phyloP scores from a whole-genome alignment of 2,329 filamentous ascomycete genomes.

The Paracoccidioides lutzii region DNA sequence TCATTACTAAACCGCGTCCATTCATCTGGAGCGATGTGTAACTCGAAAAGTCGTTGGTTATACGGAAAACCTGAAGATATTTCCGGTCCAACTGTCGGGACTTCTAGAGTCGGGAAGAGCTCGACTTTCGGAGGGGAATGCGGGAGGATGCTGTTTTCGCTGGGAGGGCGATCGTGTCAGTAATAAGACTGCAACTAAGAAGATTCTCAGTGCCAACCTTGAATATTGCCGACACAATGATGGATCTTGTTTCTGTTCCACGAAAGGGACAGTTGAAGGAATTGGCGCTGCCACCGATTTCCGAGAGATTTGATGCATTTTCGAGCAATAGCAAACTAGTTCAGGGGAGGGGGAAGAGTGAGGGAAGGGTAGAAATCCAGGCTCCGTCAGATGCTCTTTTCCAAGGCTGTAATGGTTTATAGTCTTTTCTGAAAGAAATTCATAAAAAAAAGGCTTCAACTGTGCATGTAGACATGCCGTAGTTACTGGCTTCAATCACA shows the following conservation, averaged over 20 bases:
- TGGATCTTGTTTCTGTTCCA: background rate
- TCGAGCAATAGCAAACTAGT: background rate
- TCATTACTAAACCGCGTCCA: slow-evolving; percentile 8
- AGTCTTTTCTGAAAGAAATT: background rate
- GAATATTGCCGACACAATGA: background rate
- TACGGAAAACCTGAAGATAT: slow-evolving; percentile 7
- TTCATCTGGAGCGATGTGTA: slow-evolving; percentile 6
- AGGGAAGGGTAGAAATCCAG: background rate
- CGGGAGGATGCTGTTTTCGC: background rate
- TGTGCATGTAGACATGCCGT: background rate
- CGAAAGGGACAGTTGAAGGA: background rate
- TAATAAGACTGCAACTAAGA: background rate
- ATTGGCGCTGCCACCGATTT: background rate
- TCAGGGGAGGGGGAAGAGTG: background rate
- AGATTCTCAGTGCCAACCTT: background rate
- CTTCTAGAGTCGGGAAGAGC: slow-evolving; percentile 3
- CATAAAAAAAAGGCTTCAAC: background rate
- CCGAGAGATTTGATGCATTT: background rate
- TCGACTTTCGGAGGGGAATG: background rate
- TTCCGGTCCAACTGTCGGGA: slow-evolving; percentile 2
- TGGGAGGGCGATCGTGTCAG: background rate
- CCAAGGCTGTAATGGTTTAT: background rate
- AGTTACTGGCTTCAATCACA: background rate
- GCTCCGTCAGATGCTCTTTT: too few relatives aligned
- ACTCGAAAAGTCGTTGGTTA: slow-evolving; percentile 7